Percentiles rank a stretch among this genome's conserved stretches.
These are phyloP conservation scores for Penicillium coprophilum DNA, from an alignment of 495 filamentous ascomycete genomes.

Conservation along the genomic window DNA sequence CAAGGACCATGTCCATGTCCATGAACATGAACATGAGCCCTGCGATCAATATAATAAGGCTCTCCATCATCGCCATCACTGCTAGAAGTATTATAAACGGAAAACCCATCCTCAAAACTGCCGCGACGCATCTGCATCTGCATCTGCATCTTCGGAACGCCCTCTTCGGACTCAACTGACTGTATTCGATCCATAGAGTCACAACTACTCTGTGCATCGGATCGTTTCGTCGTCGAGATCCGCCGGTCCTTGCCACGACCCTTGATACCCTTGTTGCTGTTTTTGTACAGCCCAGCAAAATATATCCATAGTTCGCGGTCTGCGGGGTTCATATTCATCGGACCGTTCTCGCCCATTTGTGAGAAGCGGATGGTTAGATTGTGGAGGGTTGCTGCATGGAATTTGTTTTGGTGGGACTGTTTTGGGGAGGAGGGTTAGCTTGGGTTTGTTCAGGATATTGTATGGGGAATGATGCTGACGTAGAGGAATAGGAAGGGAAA, in stretches of 20 bases:
- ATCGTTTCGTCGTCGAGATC: constrained; percentile 39
- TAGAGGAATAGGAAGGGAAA: background rate
- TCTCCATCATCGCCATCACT: constrained; percentile 38
- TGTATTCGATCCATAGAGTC: constrained; percentile 21
- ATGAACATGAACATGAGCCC: constrained; percentile 14
- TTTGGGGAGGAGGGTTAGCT: constrained; percentile 5
- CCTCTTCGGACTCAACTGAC: constrained; percentile 29
- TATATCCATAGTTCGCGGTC: constrained; percentile 86
- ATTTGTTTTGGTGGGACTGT: constrained; percentile 95
- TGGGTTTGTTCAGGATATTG: background rate
- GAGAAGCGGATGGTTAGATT: constrained; percentile 75
- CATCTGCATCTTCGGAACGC: constrained; percentile 13
- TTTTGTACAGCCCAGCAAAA: constrained; percentile 86
- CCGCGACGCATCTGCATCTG: constrained; percentile 19
- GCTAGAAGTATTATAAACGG: constrained; percentile 37
- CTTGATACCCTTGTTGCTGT: constrained; percentile 92
- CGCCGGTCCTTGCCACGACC: constrained; percentile 81
- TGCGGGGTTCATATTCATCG: constrained; percentile 61
- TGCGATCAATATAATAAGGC: constrained; percentile 34
- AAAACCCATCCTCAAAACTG: constrained; percentile 35
- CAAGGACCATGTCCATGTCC: background rate
- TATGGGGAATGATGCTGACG: background rate
- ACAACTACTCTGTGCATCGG: constrained; percentile 9
- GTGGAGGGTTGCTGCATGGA: constrained; percentile 71
- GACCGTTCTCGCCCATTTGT: constrained; percentile 57